These are phyloP conservation scores for Blepharisma undulans DNA, from an alignment of 169 alveolate genomes.

Conservation along the genomic window DNA sequence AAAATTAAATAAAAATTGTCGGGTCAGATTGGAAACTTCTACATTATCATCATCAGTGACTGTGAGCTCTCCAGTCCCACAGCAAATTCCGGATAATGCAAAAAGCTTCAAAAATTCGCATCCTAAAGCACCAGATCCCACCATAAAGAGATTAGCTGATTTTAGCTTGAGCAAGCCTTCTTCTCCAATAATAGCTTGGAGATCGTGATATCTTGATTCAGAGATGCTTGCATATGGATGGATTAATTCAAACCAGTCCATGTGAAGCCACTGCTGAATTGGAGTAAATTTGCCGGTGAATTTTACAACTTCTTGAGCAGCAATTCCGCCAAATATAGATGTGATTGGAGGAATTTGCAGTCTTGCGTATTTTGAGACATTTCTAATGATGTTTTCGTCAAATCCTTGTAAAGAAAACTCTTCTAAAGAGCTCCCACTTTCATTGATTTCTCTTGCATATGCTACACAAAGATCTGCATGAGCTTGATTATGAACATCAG, in stretches of 20 bases:
- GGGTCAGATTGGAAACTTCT: constrained; percentile 95
- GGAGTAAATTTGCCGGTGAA: constrained; percentile 98
- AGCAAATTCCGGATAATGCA: constrained; percentile 96
- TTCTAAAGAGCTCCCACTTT: not conserved
- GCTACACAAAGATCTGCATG: constrained; percentile 20
- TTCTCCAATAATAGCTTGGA: constrained; percentile 88
- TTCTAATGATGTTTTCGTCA: constrained; percentile 83
- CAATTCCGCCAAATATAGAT: constrained; percentile 97
- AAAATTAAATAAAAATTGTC: constrained; percentile 97
- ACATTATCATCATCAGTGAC: constrained; percentile 94
- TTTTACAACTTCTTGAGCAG: constrained; percentile 97
- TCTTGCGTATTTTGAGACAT: constrained; percentile 79
- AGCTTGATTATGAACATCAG: constrained; percentile 67
- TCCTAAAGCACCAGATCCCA: constrained; percentile 99
- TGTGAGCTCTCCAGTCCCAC: constrained; percentile 57
- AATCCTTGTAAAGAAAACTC: constrained; percentile 77
- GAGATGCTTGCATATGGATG: constrained; percentile 31
- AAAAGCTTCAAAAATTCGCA: constrained; percentile 96
- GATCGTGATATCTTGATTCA: constrained; percentile 89
- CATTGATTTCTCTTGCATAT: not conserved
- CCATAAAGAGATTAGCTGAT: constrained; percentile 78
- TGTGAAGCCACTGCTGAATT: constrained; percentile 94
- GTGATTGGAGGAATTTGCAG: constrained; percentile 93
- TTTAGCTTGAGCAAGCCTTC: constrained; percentile 79
- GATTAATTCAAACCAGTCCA: constrained; percentile 91